Percentiles rank a stretch among this genome's conserved stretches.
phyloP scores from a whole-genome alignment of 2,329 filamentous ascomycete species.

The Aspergillus bombycis region DNA sequence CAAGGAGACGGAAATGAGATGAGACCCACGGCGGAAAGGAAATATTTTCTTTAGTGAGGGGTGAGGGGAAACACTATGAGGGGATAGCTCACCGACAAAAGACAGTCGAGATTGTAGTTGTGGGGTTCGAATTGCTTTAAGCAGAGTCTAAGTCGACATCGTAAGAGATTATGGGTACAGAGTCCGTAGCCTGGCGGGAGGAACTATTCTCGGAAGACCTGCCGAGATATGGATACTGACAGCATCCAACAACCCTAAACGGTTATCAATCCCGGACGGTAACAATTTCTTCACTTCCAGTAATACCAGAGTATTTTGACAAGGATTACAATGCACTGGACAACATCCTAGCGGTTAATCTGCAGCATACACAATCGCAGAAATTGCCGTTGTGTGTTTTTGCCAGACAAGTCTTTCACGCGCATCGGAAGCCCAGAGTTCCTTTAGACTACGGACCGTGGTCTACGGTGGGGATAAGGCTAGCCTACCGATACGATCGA shows the following conservation, averaged over 20 bases:
- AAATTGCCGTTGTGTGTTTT: background rate
- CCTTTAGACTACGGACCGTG: background rate
- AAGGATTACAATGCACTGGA: background rate
- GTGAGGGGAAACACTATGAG: background rate
- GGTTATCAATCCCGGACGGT: background rate
- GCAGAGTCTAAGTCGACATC: background rate
- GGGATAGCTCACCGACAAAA: background rate
- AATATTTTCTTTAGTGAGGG: background rate
- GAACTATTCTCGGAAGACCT: background rate
- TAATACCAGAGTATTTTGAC: background rate
- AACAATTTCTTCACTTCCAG: background rate
- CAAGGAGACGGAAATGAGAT: background rate
- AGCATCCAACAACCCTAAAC: background rate
- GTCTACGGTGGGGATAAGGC: background rate
- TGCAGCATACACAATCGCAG: background rate
- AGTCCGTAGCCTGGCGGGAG: background rate
- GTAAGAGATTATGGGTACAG: background rate
- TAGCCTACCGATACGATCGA: background rate
- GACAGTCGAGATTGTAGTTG: background rate
- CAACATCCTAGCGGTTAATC: background rate
- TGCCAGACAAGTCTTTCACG: too few species aligned
- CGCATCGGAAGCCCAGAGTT: background rate
- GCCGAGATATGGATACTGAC: background rate
- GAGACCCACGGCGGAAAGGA: background rate
- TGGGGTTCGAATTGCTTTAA: background rate